phyloP scores from a whole-genome alignment of 2,329 filamentous ascomycete genomes.

The Sporothrix luriei region DNA sequence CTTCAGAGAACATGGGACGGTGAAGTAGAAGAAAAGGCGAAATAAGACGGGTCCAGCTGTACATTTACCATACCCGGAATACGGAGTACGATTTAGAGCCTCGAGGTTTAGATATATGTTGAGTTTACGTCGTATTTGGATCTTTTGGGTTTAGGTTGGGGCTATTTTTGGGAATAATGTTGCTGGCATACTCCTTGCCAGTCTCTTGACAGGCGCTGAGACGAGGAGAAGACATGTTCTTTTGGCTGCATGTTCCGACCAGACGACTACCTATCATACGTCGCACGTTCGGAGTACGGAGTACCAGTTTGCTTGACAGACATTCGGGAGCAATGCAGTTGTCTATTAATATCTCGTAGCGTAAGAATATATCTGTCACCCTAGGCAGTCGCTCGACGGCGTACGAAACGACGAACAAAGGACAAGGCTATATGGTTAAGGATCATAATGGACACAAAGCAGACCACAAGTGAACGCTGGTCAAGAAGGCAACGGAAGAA shows the following conservation, averaged over 20 bases:
- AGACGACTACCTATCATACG: not conserved
- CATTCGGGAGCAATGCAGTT: not conserved
- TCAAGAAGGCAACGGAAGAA: not conserved
- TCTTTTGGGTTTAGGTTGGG: not conserved
- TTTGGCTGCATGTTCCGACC: not conserved
- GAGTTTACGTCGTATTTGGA: not conserved
- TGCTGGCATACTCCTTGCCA: not conserved
- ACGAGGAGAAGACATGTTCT: not conserved
- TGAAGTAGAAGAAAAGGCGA: not conserved
- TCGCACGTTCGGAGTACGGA: too few species aligned
- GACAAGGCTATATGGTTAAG: not conserved
- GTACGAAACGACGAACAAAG: not conserved
- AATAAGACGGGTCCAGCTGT: slow-evolving; percentile 3
- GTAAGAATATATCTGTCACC: not conserved
- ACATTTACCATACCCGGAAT: not conserved
- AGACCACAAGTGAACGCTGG: too few species aligned
- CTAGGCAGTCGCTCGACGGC: not conserved
- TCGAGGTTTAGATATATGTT: slow-evolving; percentile 1
- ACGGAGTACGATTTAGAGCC: not conserved
- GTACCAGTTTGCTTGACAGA: not conserved
- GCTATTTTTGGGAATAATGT: not conserved
- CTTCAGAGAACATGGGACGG: too few species aligned
- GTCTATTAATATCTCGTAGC: slow-evolving; percentile 24
- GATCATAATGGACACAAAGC: too few species aligned
- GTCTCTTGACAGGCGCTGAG: slow-evolving; percentile 4